Base-by-base conservation (phyloP, 83 land plant species). In the Picea abies region DNA sequence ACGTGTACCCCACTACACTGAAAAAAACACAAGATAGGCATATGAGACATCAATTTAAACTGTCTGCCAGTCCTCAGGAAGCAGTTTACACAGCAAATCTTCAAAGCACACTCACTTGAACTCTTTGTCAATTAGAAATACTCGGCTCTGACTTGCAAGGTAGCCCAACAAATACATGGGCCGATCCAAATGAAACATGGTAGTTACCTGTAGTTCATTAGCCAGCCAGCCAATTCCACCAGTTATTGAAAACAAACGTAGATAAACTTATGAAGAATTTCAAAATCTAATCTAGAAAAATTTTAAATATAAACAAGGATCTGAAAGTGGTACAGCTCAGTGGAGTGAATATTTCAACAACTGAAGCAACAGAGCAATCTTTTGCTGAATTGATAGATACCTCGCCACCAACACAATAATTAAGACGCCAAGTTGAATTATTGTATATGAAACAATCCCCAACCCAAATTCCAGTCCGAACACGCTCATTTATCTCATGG, bases 331-430 rank as follows among this genome's bases (percentile, higher is more conserved):
- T 44, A 56, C 60, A 56, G 60, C 60, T 56, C 60, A 56, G 60
- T 12, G 60, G 60, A 52, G n/a, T 44, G 77, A 41, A 22, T 1
- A 44, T n/a, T 73, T 10, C 77, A 73, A 67, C 3, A 44, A 44
- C 60, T 5, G 22, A n/a, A 41, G 44, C 25, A 73, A 47, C 15
- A 44, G 77, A 73, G 56, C 2, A 44, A 73, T 44, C 10, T 56
- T 25, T 19, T 9, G 4, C 29, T 81, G 23, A 44, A 67, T 39
- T 26, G 47, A 23, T 60, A 56, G 60, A 52, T 88, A 97, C 99
- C 98, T 97, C 99, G 63, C 99, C 99, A 81, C 99, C 99, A 86
- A 97, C 99, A 85, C 98, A 97, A 79, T 97, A 97, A 81, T 96
- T 97, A 4, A 97, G 94, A 20, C 97, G 84, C 98, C 97, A 95